A percentile compares a stretch with the other conserved stretches of the same genome.
phyloP scores from a whole-genome alignment of 1,284 basidiomycete genomes.

The Ganoderma resinaceum region DNA sequence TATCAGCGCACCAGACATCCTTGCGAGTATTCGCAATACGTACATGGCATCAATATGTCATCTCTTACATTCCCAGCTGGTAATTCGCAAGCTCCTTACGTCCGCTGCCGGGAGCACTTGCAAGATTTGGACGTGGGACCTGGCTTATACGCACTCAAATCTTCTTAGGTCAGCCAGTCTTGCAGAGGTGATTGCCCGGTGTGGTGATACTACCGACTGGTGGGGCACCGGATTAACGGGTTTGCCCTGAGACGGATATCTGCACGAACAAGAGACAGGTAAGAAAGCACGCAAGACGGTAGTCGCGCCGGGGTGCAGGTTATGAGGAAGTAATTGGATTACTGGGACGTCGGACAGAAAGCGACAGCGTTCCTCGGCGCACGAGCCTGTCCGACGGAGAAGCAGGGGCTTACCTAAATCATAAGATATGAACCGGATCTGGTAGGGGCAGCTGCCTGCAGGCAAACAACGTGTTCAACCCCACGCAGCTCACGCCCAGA shows the following conservation, averaged over 20 bases:
- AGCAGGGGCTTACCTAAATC: slow-evolving; percentile 41
- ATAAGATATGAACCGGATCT: slow-evolving; percentile 40
- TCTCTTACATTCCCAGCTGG: slow-evolving; percentile 26
- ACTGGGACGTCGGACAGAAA: slow-evolving; percentile 21
- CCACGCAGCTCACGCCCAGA: slow-evolving; percentile 35
- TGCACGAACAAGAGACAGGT: slow-evolving; percentile 19
- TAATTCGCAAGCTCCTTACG: slow-evolving; percentile 11
- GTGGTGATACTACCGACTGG: slow-evolving; percentile 24
- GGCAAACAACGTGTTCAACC: slow-evolving; percentile 46
- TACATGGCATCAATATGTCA: slow-evolving; percentile 16
- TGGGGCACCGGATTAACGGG: slow-evolving; percentile 16
- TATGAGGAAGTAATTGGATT: slow-evolving; percentile 20
- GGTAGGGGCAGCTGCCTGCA: slow-evolving; percentile 42
- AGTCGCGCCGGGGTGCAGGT: slow-evolving; percentile 16
- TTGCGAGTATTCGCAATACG: slow-evolving; percentile 22
- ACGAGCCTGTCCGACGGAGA: slow-evolving; percentile 32
- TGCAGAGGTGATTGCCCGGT: slow-evolving; percentile 17
- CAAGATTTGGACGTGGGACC: slow-evolving; percentile 24
- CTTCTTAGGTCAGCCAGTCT: slow-evolving; percentile 14
- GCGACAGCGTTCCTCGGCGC: slow-evolving; percentile 27
- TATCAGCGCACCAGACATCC: slow-evolving; percentile 17
- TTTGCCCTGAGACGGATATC: slow-evolving; percentile 11
- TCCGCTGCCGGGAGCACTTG: slow-evolving; percentile 12
- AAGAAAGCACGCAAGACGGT: slow-evolving; percentile 16
- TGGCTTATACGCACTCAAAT: slow-evolving; percentile 25